Conservation (phyloP, 2,329 filamentous ascomycete species). For the Pestalotiopsis sp. region DNA sequence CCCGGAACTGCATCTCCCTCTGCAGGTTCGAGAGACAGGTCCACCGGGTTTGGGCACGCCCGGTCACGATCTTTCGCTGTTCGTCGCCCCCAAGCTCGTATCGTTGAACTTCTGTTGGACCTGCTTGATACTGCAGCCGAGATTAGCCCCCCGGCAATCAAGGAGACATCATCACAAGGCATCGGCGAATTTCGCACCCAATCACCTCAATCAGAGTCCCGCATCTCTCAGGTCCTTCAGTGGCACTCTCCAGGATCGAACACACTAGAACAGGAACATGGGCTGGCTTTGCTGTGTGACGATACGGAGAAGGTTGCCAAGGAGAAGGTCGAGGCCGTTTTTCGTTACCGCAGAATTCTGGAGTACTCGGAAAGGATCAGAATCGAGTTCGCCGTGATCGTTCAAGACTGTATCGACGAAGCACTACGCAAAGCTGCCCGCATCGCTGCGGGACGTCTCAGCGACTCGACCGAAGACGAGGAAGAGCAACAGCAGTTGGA, state of each 20-base stretch:
- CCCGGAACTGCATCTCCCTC: conserved; percentile 73
- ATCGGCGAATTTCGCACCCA: conserved; percentile 85
- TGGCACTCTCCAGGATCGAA: conserved; percentile 96
- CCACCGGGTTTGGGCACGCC: conserved; percentile 77
- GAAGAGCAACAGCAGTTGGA: conserved; percentile 48
- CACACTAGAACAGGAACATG: conserved; percentile 90
- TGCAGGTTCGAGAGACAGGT: conserved; percentile 72
- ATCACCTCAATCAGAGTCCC: conserved; percentile 93
- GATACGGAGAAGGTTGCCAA: conserved; percentile 86
- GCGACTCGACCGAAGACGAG: conserved; percentile 70
- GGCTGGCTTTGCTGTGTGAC: conserved; percentile 81
- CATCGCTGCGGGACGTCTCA: conserved; percentile 83
- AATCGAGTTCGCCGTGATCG: conserved; percentile 87
- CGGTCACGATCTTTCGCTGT: conserved; percentile 89
- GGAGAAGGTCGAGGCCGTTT: conserved; percentile 89
- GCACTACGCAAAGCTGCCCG: conserved; percentile 87
- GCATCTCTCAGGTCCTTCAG: conserved; percentile 90
- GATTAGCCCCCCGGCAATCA: conserved; percentile 91
- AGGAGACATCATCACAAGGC: conserved; percentile 71
- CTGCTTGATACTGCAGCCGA: conserved; percentile 95
- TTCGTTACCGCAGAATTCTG: conserved; percentile 88
- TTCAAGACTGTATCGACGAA: conserved; percentile 94
- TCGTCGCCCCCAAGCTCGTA: conserved; percentile 84
- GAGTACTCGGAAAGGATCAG: conserved; percentile 97
- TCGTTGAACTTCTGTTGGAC: conserved; percentile 92